These are phyloP conservation scores for Aureobasidium sp. DNA, from an alignment of 2,329 filamentous ascomycete genomes.

Conservation along the genomic window DNA sequence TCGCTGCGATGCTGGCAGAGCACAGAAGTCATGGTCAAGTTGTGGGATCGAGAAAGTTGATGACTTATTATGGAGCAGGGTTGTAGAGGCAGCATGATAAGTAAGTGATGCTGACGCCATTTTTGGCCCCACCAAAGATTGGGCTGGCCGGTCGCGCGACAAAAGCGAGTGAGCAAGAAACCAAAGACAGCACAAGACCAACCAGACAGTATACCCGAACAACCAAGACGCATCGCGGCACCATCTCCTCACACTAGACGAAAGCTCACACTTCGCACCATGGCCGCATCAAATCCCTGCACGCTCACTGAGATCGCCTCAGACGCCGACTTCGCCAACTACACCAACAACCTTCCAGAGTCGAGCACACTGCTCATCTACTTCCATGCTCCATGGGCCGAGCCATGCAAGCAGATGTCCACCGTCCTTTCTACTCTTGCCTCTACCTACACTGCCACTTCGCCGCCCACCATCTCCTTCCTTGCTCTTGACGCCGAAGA, in stretches of 20 bases:
- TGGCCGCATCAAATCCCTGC: constrained; percentile 21
- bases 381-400: constrained; percentile 95
- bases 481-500: constrained; percentile 91
- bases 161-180: neutral
- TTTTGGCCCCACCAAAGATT: constrained; percentile 5
- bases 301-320: constrained; percentile 69
- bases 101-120: neutral
- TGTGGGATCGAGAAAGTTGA: neutral
- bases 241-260: neutral
- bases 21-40: too few relatives aligned
- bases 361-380: constrained; percentile 60
- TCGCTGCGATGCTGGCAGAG: too few relatives aligned
- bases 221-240: neutral
- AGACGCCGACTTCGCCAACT: constrained; percentile 64
- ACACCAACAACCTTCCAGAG: constrained; percentile 56
- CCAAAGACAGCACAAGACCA: neutral
- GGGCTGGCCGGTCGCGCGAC: constrained; percentile 3
- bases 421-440: constrained; percentile 80
- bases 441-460: constrained; percentile 67
- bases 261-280: constrained; percentile 3
- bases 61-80: neutral
- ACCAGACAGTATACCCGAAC: neutral
- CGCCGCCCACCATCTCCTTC: constrained; percentile 67
- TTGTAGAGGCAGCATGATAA: neutral
- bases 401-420: constrained; percentile 90